A percentile compares a stretch with the other conserved stretches of the same genome.
Evolutionary conservation across 352 stramenopile species (phyloP).

Genomic region (Peronosclerospora sorghi): DNA sequence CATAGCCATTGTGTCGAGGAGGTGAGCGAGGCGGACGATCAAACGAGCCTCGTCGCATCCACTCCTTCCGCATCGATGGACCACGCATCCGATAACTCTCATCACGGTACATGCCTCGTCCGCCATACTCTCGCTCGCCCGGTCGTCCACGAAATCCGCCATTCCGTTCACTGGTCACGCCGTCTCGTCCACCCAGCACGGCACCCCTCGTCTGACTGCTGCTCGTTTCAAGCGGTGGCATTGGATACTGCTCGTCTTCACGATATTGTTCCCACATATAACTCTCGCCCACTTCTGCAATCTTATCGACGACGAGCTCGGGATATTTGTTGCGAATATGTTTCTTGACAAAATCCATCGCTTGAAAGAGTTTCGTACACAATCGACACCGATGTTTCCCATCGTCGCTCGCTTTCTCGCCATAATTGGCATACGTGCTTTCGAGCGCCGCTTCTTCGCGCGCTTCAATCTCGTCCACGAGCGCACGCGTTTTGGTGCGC

Average conservation of each 20-base stretch:
- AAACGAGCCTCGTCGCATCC: constrained; percentile 36
- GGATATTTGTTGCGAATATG: constrained; percentile 84
- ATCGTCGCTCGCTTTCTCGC: constrained; percentile 72
- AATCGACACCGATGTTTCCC: constrained; percentile 73
- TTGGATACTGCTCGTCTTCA: constrained; percentile 63
- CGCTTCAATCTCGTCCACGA: constrained; percentile 68
- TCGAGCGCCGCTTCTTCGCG: constrained; percentile 63
- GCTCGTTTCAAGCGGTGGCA: constrained; percentile 61
- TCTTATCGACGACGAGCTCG: constrained; percentile 73
- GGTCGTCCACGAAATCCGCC: constrained; percentile 19
- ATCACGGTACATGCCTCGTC: constrained; percentile 46
- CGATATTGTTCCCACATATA: constrained; percentile 86
- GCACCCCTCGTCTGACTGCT: constrained; percentile 45
- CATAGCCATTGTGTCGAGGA: constrained; percentile 19
- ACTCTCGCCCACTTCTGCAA: constrained; percentile 67
- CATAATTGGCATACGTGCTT: constrained; percentile 71
- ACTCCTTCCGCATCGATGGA: constrained; percentile 33
- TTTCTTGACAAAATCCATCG: constrained; percentile 82
- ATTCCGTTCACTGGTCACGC: constrained; percentile 24
- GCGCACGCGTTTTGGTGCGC: constrained; percentile 35
- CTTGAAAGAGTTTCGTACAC: constrained; percentile 85
- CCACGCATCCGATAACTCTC: constrained; percentile 47
- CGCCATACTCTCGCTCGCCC: constrained; percentile 19
- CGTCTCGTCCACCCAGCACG: constrained; percentile 33
- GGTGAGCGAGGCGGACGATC: constrained; percentile 28